Base-by-base conservation (phyloP, 2,329 filamentous ascomycete species). In the Pyrenochaeta sp. region DNA sequence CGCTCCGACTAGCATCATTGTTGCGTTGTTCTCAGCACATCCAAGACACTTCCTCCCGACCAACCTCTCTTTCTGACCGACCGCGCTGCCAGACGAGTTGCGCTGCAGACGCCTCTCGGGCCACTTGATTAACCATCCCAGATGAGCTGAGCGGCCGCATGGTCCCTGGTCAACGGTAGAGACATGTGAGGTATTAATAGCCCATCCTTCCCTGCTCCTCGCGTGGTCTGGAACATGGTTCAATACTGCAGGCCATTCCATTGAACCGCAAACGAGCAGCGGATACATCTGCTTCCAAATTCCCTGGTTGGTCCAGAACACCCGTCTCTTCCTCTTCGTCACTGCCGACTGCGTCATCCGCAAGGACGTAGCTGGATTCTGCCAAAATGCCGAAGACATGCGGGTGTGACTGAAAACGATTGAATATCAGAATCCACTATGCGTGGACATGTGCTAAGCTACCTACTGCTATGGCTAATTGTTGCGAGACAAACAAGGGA, bases 391-490 rank as follows among this genome's bases (percentile, higher is more conserved):
- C 24, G 9, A 11, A 17, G 18, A 11, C 17, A 21, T 20, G 26
- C 8, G 14, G 19, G n/a, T 7, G 21, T 34, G 21, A 34, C 10
- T 21, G 19, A 21, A 27, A 27, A 29, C 15, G 17, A 41, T 13
- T 26, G 21, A 18, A 27, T 20, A 21, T 23, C 17, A 27, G 15
- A 15, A 24, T 29, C 23, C 30, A 8, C 21, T 27, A 19, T 27
- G 30, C 17, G 30, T 20, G 30, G 28, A 41, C 39, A 22, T 22
- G 32, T 30, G 17, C 43, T 43, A 46, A 42, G 50, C 63, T 67
- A 67, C 48, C 61, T 68, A 68, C 58, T 56, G 55, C 58, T 65
- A 66, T 61, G 47, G 56, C 61, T 48, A 32, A 40, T 20, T 27
- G 23, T 28, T 46, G 45, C 35, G 49, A 41, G 34, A 32, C 45